These are phyloP conservation scores for Mucor indicus DNA, from an alignment of 371 early-diverging fungal genomes.

Conservation along the genomic window DNA sequence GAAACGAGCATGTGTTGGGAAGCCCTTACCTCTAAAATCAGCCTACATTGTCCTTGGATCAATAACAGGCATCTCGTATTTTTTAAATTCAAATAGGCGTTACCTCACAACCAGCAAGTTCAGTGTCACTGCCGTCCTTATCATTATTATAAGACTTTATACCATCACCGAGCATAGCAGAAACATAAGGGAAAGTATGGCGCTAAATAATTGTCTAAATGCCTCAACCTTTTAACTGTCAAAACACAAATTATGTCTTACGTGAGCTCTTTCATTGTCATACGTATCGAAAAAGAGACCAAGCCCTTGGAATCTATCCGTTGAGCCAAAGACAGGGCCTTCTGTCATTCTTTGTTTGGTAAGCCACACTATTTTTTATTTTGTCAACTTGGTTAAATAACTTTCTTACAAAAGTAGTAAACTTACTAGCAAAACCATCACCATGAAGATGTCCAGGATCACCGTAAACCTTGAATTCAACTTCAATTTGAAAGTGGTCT, in stretches of 20 bases:
- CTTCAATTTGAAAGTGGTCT: constrained; percentile 83
- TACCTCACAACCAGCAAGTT: constrained; percentile 71
- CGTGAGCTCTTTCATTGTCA: constrained; percentile 79
- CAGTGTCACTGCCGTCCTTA: constrained; percentile 75
- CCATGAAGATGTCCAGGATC: constrained; percentile 69
- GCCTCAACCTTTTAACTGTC: no score
- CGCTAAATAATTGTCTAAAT: no score
- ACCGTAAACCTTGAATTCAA: constrained; percentile 88
- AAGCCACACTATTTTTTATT: constrained; percentile 36
- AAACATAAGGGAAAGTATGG: constrained; percentile 72
- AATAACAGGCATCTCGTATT: no score
- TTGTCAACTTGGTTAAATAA: constrained; percentile 8
- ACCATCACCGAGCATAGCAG: constrained; percentile 93
- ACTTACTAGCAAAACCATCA: constrained; percentile 96
- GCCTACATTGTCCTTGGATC: no score
- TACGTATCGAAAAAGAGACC: constrained; percentile 97
- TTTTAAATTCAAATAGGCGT: no score
- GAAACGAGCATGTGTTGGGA: constrained; percentile 72
- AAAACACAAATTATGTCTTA: no score
- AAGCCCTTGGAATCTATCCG: constrained; percentile 86
- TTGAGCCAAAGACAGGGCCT: constrained; percentile 91
- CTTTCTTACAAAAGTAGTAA: no score
- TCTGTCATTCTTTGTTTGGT: constrained; percentile 40
- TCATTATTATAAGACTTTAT: constrained; percentile 74
- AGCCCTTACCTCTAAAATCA: constrained; percentile 70